A percentile compares a stretch with the other conserved stretches of the same genome.
phyloP scores from a whole-genome alignment of 108 stramenopile genomes.

The Craspedostauros australis region DNA sequence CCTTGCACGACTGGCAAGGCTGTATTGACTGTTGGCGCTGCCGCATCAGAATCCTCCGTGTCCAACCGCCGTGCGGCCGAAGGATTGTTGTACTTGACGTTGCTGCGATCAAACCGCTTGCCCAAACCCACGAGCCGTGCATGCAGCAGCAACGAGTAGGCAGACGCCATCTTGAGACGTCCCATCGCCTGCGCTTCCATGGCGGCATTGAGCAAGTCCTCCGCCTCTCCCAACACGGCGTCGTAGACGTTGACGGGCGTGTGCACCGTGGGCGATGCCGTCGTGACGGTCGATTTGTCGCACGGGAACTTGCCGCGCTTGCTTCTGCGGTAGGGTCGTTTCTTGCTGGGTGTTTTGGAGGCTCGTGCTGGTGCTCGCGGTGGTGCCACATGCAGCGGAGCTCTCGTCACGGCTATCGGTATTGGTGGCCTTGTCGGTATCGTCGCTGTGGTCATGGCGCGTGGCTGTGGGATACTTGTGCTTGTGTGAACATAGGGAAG shows the following conservation, averaged over 20 bases:
- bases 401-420: no score
- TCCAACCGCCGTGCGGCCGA: no score
- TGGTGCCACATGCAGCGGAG: no score
- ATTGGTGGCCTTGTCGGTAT: no score
- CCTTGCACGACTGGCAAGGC: not conserved
- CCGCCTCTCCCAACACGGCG: slow-evolving; percentile 65
- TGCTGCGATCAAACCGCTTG: slow-evolving; percentile 65
- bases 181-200: slow-evolving; percentile 70
- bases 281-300: slow-evolving; percentile 42
- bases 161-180: slow-evolving; percentile 60
- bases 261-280: slow-evolving; percentile 27
- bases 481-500: no score
- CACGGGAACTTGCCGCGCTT: slow-evolving; percentile 32
- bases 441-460: no score
- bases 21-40: no score
- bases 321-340: slow-evolving; percentile 37
- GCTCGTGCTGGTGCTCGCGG: no score
- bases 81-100: not conserved
- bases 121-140: slow-evolving; percentile 76
- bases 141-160: slow-evolving; percentile 68
- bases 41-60: no score
- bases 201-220: slow-evolving; percentile 67
- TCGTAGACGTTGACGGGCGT: slow-evolving; percentile 49
- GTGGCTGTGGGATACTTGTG: no score
- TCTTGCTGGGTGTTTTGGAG: no score